These are phyloP conservation scores for Trifolium fragiferum DNA, from an alignment of 306 rosid genomes.

Conservation along the genomic window DNA sequence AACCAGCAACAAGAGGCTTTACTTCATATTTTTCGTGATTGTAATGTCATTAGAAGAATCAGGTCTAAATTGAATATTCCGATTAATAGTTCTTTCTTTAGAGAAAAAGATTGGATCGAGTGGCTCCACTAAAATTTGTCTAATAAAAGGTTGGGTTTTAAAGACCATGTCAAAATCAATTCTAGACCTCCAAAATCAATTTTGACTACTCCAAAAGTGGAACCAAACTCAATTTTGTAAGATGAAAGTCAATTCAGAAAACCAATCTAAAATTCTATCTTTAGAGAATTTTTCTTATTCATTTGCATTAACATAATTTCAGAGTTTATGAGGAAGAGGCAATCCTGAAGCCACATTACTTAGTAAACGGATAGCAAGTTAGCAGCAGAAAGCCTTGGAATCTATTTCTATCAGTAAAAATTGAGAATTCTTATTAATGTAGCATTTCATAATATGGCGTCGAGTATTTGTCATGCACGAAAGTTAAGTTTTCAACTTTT, in stretches of 20 bases:
- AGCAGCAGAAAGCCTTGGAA: not conserved
- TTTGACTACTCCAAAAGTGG: too few species aligned
- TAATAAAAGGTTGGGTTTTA: too few species aligned
- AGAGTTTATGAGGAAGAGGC: not conserved
- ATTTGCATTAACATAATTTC: not conserved
- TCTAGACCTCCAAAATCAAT: too few species aligned
- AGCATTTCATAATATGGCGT: not conserved
- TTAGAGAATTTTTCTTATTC: not conserved
- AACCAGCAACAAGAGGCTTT: too few species aligned
- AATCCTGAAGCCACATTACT: constrained; percentile 13
- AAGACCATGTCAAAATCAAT: too few species aligned
- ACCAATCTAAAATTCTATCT: not conserved
- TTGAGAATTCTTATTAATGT: not conserved
- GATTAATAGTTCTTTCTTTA: too few species aligned
- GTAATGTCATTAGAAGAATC: too few species aligned
- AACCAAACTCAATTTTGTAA: not conserved
- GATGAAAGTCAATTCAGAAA: not conserved
- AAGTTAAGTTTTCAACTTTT: constrained; percentile 64
- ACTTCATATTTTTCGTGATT: too few species aligned
- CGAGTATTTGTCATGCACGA: not conserved
- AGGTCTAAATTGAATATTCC: too few species aligned
- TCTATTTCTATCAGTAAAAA: not conserved
- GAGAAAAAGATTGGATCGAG: too few species aligned
- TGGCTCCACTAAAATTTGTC: too few species aligned
- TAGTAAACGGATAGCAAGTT: not conserved